Evolutionary conservation across 345 rosid genomes (phyloP).

Genomic region (Aurinia saxatilis): DNA sequence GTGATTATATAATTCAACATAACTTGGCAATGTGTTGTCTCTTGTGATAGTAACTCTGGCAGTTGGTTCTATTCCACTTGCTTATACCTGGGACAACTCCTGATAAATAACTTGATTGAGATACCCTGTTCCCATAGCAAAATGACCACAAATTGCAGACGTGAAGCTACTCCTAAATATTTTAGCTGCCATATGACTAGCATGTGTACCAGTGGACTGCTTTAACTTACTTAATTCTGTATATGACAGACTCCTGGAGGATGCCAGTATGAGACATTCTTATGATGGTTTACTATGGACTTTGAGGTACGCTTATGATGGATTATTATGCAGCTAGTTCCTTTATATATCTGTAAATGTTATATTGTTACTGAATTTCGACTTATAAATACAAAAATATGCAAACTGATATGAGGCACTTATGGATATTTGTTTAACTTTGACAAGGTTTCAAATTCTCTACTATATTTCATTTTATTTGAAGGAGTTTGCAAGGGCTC

Average conservation of each 20-base stretch:
- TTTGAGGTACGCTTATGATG: conserved; percentile 50
- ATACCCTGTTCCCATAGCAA: neutral
- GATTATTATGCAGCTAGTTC: conserved; percentile 7
- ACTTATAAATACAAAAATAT: neutral
- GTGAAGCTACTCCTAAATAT: conserved; percentile 10
- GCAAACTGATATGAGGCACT: neutral
- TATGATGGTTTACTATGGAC: conserved; percentile 92
- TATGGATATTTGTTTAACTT: neutral
- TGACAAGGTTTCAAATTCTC: conserved; percentile 7
- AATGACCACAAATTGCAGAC: conserved; percentile 12
- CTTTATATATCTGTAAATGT: conserved; percentile 1
- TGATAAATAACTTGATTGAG: neutral
- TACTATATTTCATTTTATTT: conserved; percentile 18
- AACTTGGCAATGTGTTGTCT: neutral
- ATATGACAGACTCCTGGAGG: conserved; percentile 65
- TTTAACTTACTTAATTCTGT: conserved; percentile 6
- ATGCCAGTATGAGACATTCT: conserved; percentile 58
- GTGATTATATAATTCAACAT: neutral
- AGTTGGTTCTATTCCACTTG: neutral
- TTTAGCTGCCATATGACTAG: neutral
- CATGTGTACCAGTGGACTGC: conserved; percentile 1
- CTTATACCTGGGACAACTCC: neutral
- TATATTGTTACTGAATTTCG: neutral
- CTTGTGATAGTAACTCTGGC: conserved; percentile 1
- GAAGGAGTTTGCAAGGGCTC: conserved; percentile 83